Conservation (phyloP, 108 stramenopile species). For the Skeletonema menzelii region DNA sequence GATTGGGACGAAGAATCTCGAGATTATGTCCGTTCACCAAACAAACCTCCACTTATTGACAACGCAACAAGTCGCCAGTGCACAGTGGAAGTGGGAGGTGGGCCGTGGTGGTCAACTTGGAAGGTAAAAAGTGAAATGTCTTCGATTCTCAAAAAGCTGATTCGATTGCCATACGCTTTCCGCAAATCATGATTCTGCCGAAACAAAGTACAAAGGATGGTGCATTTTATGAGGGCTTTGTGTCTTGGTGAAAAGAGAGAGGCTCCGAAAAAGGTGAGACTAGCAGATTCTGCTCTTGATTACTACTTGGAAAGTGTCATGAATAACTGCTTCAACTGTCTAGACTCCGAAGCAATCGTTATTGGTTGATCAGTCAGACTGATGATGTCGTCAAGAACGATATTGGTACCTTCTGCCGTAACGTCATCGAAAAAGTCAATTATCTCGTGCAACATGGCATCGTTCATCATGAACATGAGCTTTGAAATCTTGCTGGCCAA, state of each 20-base stretch:
- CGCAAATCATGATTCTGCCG: neutral
- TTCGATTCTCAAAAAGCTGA: neutral
- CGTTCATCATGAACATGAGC: slow-evolving; percentile 70
- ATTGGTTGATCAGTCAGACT: neutral
- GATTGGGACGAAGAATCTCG: slow-evolving; percentile 53
- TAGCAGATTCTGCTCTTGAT: too few relatives aligned
- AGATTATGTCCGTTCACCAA: slow-evolving; percentile 51
- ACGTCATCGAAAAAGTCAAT: slow-evolving; percentile 63
- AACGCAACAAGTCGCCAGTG: slow-evolving; percentile 60
- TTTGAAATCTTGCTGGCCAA: slow-evolving; percentile 76
- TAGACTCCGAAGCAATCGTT: slow-evolving; percentile 26
- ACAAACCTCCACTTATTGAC: slow-evolving; percentile 47
- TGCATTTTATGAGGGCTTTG: too few relatives aligned
- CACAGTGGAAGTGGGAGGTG: slow-evolving; percentile 79
- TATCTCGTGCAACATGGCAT: slow-evolving; percentile 69
- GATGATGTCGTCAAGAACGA: neutral
- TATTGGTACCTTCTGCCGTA: slow-evolving; percentile 20
- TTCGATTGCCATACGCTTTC: slow-evolving; percentile 5
- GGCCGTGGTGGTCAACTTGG: slow-evolving; percentile 70
- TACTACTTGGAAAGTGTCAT: slow-evolving; percentile 13
- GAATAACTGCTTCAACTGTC: slow-evolving; percentile 33
- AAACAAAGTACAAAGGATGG: too few relatives aligned
- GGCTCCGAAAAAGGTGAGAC: too few relatives aligned
- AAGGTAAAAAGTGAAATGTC: neutral
- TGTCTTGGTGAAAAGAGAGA: too few relatives aligned